Evolutionary conservation across 2,329 filamentous ascomycete genomes (phyloP).

Genomic region (Microdochium nivale): DNA sequence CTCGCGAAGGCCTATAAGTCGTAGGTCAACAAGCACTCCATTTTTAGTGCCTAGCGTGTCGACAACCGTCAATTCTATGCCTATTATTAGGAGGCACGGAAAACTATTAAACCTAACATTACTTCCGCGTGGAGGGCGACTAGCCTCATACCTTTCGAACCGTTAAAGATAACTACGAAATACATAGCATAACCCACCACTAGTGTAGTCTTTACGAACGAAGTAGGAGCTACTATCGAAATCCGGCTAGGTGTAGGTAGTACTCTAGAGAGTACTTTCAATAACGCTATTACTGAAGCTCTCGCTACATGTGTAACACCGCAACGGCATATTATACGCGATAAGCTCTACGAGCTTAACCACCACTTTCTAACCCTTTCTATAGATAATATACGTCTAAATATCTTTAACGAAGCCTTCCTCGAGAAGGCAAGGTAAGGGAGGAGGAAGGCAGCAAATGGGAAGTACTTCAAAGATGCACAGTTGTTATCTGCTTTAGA

Average conservation of each 20-base stretch:
- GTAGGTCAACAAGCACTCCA: neutral
- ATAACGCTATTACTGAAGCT: neutral
- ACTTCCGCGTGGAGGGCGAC: neutral
- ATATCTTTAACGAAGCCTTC: neutral
- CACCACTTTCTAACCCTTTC: neutral
- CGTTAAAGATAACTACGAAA: neutral
- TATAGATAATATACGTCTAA: neutral
- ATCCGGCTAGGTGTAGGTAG: neutral
- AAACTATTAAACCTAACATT: neutral
- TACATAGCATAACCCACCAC: neutral
- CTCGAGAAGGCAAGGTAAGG: neutral
- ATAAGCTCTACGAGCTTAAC: neutral
- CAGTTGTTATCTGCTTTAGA: neutral
- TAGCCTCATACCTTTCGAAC: neutral
- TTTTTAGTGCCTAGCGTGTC: neutral
- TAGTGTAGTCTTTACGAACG: neutral
- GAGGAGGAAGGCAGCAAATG: neutral
- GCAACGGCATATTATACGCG: neutral
- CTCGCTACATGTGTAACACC: neutral
- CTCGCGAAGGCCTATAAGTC: neutral
- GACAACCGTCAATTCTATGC: neutral
- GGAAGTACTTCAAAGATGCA: neutral
- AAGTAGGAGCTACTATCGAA: neutral
- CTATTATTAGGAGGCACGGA: neutral
- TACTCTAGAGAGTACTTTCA: neutral